Base-by-base conservation (phyloP, 2,329 filamentous ascomycete species). In the Didymosphaeria variabile region DNA sequence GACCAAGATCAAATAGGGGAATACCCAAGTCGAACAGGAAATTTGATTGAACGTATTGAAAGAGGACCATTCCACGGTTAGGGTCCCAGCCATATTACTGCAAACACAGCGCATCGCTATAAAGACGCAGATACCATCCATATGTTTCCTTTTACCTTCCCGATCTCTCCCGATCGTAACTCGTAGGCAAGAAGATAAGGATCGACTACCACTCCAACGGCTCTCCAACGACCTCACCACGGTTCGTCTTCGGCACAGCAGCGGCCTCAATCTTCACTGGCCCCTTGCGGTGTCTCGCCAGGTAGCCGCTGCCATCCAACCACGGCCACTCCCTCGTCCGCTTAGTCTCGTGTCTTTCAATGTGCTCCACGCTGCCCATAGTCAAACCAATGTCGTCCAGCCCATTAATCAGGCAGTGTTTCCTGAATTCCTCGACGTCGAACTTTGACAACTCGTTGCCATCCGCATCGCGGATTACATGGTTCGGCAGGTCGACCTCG, bases 371-470 rank as follows among this genome's bases (percentile, higher is more conserved):
- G 81, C 92, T 87, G 81, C 96, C 92, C 85, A 97, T 92, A 6
- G 94, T 98, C 66, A 98, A 82, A 38, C 94, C 94, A 72, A 98
- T 98, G 71, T 98, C 95, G 76, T 98, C 94, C 10, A 98, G 88
- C 0, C 94, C 94, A 75, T 98, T 97, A 72, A 97, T 80, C 54
- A 98, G 82, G 79, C 94, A 98, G 82, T 98, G 93, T 82, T 96
- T 97, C 77, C 93, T 85, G 85, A 98, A 98, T 80, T 91, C 88
- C 76, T 98, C 94, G 6, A 97, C 91, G 0, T 97, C 91, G 74
- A 98, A 98, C 44, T 81, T 79, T 74, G 90, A 90, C 56, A 98
- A 86, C 68, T 88, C 87, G 64, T 88, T 88, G 66, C 94, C 94
- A 19, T 86, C 81, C 0, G 87, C 88, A 67, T 92, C 89, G 76